Evolutionary conservation across 495 filamentous ascomycete species (phyloP).

Genomic region (Podospora pseudocomata): DNA sequence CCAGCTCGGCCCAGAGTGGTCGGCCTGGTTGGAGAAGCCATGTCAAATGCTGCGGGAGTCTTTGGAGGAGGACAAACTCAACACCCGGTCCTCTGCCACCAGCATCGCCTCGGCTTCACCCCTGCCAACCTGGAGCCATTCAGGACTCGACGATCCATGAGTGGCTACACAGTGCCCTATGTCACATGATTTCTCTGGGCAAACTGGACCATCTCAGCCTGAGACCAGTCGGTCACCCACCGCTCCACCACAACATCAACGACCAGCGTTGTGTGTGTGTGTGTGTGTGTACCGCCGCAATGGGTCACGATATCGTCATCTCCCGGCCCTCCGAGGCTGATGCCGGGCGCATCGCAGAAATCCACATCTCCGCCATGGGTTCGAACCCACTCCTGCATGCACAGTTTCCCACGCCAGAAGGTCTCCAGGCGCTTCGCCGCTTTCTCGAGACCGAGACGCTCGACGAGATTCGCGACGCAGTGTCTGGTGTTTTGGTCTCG

Average conservation of each 20-base stretch:
- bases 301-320: constrained; percentile 15
- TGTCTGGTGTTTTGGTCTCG: constrained; percentile 34
- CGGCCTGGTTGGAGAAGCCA: constrained; percentile 28
- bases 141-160: background rate
- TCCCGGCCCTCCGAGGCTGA: constrained; percentile 21
- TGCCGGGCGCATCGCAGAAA: constrained; percentile 40
- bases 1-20: constrained; percentile 30
- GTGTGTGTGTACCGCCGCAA: background rate
- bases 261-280: background rate
- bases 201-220: background rate
- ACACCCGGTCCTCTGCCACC: background rate
- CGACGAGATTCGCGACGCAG: constrained; percentile 24
- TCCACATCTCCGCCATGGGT: constrained; percentile 45
- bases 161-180: background rate
- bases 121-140: background rate
- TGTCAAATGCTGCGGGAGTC: constrained; percentile 19
- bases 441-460: constrained; percentile 30
- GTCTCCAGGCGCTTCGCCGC: constrained; percentile 21
- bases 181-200: background rate
- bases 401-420: constrained; percentile 40
- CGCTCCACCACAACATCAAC: background rate
- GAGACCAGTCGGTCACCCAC: background rate
- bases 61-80: background rate
- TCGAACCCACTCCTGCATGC: constrained; percentile 39
- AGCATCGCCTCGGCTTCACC: constrained; percentile 5